A percentile compares a stretch with the other conserved stretches of the same genome.
phyloP scores from a whole-genome alignment of 805 yeast species.

The Cyberlindnera sargentensis region DNA sequence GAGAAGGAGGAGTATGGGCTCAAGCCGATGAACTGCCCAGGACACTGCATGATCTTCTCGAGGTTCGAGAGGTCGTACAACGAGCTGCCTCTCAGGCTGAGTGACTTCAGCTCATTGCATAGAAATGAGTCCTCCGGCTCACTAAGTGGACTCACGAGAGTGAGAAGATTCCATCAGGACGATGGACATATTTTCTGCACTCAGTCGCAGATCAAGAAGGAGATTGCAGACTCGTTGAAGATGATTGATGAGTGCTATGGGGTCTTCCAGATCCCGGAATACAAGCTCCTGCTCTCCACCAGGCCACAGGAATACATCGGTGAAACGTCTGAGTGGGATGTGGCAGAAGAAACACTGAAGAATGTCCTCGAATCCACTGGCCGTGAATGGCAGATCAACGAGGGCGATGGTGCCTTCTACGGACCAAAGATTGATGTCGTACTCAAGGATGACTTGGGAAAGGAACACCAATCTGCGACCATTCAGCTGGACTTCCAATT shows the following conservation, averaged over 20 bases:
- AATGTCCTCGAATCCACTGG: slow-evolving; percentile 50
- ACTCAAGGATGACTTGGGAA: slow-evolving; percentile 71
- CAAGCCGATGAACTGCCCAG: slow-evolving; percentile 96
- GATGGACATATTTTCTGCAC: slow-evolving; percentile 96
- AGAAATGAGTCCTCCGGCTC: slow-evolving; percentile 96
- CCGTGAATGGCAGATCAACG: slow-evolving; percentile 60
- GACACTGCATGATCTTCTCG: slow-evolving; percentile 81
- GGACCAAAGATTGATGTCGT: slow-evolving; percentile 94
- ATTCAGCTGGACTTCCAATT: slow-evolving; percentile 92
- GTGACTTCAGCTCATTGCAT: slow-evolving; percentile 89
- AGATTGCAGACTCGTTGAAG: slow-evolving; percentile 64
- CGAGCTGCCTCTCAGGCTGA: slow-evolving; percentile 77
- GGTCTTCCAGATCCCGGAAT: slow-evolving; percentile 39
- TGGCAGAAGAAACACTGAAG: slow-evolving; percentile 66
- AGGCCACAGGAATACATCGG: slow-evolving; percentile 85
- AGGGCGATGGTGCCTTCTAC: slow-evolving; percentile 94
- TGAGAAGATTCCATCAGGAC: slow-evolving; percentile 93
- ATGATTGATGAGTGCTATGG: slow-evolving; percentile 70
- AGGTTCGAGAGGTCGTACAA: slow-evolving; percentile 73
- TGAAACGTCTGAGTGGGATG: slow-evolving; percentile 66
- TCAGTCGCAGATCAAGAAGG: slow-evolving; percentile 64
- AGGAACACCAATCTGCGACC: slow-evolving; percentile 91
- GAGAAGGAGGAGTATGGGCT: slow-evolving; percentile 58
- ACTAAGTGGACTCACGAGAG: slow-evolving; percentile 84
- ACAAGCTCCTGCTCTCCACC: slow-evolving; percentile 70